Base-by-base conservation (phyloP, 768 basidiomycete species). In the Flagelloscypha sp. region DNA sequence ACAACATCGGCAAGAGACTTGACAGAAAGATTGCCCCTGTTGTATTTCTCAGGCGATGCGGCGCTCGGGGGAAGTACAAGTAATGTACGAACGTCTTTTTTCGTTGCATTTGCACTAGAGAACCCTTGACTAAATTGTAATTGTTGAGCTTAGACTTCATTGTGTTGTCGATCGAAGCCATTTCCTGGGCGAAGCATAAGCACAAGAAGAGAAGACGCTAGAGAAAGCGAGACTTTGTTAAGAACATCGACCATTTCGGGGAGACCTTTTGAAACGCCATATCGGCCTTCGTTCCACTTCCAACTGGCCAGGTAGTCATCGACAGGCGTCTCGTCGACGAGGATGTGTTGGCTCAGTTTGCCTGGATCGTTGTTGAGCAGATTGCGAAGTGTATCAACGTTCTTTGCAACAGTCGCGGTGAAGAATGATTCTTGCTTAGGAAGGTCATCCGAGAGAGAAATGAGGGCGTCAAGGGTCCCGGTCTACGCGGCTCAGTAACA, bases 241-340 rank as follows among this genome's bases (percentile, higher is more conserved):
- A 99, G 64, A 29, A 72, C 66, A 46, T 98, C 93, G 12, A 89
- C 72, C 43, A 94, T 74, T 36, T 98, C 95, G 31, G 70, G 68
- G 24, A 98, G 66, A 42, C 84, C 74, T 47, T 78, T 75, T 53
- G 92, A 84, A 16, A 79, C 68, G 31, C 84, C 83, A 60, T 93
- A 99, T 44, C 94, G 76, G 15, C 87, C 79, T 49, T 83, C 79
- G 50, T 98, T 93, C 95, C 95, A 99, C 48, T 69, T 74, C 93
- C 93, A 99, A 4, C 69, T 70, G 3, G 62, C 60, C n/a, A 93
- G 54, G 53, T 92, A 92, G 37, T 76, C 72, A 38, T 94, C 87
- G 6, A 85, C 74, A 20, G 66, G 71, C 40, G 72, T 65, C 51
- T 94, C 90, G 46, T 94, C 81, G 13, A 93, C 76, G 24, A 82